Conservation (phyloP, 768 basidiomycete genomes). For the Pisolithus sp. region DNA sequence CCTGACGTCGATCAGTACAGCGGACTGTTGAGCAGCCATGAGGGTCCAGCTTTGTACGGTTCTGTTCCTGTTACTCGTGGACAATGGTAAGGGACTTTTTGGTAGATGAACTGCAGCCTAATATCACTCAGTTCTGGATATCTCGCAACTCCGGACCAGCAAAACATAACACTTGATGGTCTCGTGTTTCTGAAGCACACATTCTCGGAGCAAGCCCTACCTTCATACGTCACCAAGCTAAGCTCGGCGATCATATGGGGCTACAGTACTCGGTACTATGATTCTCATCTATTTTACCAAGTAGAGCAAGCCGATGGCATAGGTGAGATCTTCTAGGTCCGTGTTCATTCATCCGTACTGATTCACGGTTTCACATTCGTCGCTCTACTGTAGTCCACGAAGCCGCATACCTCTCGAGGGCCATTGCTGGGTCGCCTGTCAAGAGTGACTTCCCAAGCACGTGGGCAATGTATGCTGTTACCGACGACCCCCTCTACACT, state of each 20-base stretch:
- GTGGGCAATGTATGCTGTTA: constrained; percentile 8
- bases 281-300: constrained; percentile 9
- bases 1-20: constrained; percentile 10
- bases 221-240: constrained; percentile 4
- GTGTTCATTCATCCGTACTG: too few species aligned
- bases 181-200: constrained; percentile 7
- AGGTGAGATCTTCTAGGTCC: neutral
- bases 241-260: constrained; percentile 6
- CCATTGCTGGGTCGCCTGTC: neutral
- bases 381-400: constrained; percentile 3
- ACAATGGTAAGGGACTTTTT: constrained; percentile 5
- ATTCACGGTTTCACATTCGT: too few species aligned
- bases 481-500: constrained; percentile 4
- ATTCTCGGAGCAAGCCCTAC: constrained; percentile 7
- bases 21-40: constrained; percentile 6
- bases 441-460: constrained; percentile 1
- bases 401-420: constrained; percentile 9
- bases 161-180: constrained; percentile 2
- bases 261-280: constrained; percentile 7
- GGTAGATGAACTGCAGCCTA: neutral
- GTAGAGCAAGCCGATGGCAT: constrained; percentile 5
- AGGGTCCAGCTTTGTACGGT: constrained; percentile 5
- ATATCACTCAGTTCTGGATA: neutral
- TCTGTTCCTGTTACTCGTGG: constrained; percentile 10
- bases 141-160: neutral